phyloP scores from a whole-genome alignment of 2,329 filamentous ascomycete genomes.

The Diplodia scrobiculata region DNA sequence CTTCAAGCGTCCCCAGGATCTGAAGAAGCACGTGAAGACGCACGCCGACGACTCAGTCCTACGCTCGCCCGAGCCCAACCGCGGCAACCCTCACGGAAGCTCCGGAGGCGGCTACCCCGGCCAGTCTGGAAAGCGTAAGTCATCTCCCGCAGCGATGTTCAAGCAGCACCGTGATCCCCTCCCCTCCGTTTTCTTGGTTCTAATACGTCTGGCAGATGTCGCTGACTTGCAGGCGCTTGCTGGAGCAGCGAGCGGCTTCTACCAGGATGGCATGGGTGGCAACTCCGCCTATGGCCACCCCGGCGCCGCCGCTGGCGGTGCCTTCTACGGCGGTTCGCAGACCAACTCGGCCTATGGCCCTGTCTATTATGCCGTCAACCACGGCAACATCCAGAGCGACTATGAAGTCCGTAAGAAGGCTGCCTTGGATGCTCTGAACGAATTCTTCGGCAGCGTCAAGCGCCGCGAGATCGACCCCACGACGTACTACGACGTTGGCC shows the following conservation, averaged over 20 bases:
- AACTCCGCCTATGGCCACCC: slow-evolving; percentile 51
- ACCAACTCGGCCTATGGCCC: slow-evolving; percentile 63
- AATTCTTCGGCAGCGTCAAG: slow-evolving; percentile 93
- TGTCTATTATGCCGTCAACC: slow-evolving; percentile 74
- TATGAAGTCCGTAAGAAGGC: slow-evolving; percentile 74
- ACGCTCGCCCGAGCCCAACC: slow-evolving; percentile 63
- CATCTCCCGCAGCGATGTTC: slow-evolving; percentile 7
- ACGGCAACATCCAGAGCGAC: slow-evolving; percentile 66
- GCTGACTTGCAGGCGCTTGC: slow-evolving; percentile 54
- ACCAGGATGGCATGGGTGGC: slow-evolving; percentile 48
- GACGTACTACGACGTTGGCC: slow-evolving; percentile 89
- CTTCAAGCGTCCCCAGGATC: slow-evolving; percentile 97
- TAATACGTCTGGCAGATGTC: slow-evolving; percentile 45
- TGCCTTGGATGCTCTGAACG: slow-evolving; percentile 78
- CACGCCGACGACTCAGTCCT: slow-evolving; percentile 92
- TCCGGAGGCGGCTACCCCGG: slow-evolving; percentile 41
- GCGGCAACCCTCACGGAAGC: slow-evolving; percentile 45
- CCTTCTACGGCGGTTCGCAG: slow-evolving; percentile 58
- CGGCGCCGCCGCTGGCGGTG: slow-evolving; percentile 53
- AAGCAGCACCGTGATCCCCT: slow-evolving; percentile 14
- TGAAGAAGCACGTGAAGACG: slow-evolving; percentile 99
- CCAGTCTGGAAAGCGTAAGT: slow-evolving; percentile 47
- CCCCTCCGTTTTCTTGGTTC: slow-evolving; percentile 36
- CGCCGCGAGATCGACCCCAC: slow-evolving; percentile 84
- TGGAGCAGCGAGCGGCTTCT: slow-evolving; percentile 54